phyloP scores from a whole-genome alignment of 192 early-diverging fungal species.

The Nowakowskiella sp. region DNA sequence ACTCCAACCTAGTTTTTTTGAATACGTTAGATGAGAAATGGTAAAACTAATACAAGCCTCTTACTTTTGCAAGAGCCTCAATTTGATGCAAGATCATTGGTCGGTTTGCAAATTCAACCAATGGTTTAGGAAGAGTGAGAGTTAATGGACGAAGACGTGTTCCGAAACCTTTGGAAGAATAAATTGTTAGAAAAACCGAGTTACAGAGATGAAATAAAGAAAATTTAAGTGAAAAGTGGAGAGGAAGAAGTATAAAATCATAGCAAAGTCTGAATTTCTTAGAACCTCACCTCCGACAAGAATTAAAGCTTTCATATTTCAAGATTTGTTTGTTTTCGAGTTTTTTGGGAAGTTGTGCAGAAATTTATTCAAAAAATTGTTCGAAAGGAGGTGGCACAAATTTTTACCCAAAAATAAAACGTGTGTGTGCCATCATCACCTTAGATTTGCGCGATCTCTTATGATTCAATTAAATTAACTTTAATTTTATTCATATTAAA shows the following conservation, averaged over 20 bases:
- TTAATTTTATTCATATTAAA: no score
- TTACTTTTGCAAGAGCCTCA: constrained; percentile 87
- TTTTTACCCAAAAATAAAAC: no score
- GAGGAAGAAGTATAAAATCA: not conserved
- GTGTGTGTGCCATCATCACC: no score
- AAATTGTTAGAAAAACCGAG: not conserved
- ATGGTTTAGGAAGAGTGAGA: constrained; percentile 93
- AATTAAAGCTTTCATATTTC: constrained; percentile 57
- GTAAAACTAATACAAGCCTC: constrained; percentile 5
- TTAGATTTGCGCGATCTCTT: no score
- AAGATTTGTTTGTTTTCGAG: no score
- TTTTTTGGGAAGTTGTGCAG: no score
- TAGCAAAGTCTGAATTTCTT: not conserved
- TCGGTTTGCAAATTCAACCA: constrained; percentile 97
- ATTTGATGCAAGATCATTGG: constrained; percentile 99
- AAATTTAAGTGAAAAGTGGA: not conserved
- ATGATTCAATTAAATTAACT: no score
- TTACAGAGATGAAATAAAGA: not conserved
- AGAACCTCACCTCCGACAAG: constrained; percentile 42
- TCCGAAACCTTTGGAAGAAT: constrained; percentile 66
- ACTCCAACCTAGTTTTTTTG: constrained; percentile 74
- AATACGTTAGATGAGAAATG: not conserved
- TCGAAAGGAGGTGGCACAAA: no score
- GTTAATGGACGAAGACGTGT: constrained; percentile 96
- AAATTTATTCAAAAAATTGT: no score